Percentiles rank a stretch among this genome's conserved stretches.
Conservation (phyloP, 768 basidiomycete genomes). For the Rhizopogon salebrosus region DNA sequence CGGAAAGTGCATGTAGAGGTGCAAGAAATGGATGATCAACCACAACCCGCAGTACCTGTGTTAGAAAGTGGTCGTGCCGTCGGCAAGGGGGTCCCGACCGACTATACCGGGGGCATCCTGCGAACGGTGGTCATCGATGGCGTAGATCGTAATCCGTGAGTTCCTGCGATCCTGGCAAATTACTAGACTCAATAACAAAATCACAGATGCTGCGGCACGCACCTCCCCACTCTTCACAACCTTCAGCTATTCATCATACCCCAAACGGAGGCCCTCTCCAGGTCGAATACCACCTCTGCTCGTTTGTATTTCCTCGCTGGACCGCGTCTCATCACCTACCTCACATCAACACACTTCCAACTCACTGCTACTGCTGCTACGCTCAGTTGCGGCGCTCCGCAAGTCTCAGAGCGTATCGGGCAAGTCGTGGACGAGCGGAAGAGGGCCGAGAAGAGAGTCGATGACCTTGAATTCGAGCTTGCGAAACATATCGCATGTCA, state of each 20-base stretch:
- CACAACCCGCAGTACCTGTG: constrained; percentile 25
- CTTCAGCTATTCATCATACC: constrained; percentile 69
- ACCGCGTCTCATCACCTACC: constrained; percentile 61
- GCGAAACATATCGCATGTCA: constrained; percentile 43
- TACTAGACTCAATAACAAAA: constrained; percentile 3
- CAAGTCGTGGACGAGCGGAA: constrained; percentile 66
- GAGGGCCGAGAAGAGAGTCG: constrained; percentile 59
- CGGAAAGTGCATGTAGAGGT: constrained; percentile 70
- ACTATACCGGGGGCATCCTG: constrained; percentile 73
- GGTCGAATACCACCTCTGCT: constrained; percentile 55
- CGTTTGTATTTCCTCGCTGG: constrained; percentile 84
- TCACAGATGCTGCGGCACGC: constrained; percentile 75
- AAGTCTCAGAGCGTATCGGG: constrained; percentile 63
- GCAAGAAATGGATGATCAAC: constrained; percentile 49
- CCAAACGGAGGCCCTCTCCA: constrained; percentile 60
- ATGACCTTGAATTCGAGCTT: constrained; percentile 65
- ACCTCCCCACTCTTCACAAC: constrained; percentile 71
- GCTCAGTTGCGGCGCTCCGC: constrained; percentile 62
- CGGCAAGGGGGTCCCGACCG: constrained; percentile 54
- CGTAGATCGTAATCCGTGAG: constrained; percentile 76
- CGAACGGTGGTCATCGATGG: constrained; percentile 82
- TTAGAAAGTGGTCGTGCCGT: constrained; percentile 46
- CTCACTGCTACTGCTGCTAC: constrained; percentile 53
- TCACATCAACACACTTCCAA: constrained; percentile 51
- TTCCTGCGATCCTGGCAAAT: constrained; percentile 5